Conservation (phyloP, 2,329 filamentous ascomycete genomes). For the Aspergillus pseudoterreus region DNA sequence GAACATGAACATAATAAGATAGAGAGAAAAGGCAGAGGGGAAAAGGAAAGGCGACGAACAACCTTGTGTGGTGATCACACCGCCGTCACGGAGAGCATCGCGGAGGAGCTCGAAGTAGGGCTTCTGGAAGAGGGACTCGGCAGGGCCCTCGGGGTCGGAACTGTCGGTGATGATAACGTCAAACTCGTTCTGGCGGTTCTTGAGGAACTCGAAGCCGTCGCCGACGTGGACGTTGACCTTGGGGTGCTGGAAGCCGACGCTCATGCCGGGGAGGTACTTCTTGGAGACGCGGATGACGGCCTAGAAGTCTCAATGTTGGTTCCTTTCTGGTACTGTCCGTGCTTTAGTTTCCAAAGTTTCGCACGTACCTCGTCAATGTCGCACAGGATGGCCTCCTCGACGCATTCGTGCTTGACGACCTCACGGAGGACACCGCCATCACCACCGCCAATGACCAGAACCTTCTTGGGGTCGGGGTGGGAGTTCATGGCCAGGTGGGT, state of each 20-base stretch:
- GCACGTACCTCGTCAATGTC: slow-evolving; percentile 84
- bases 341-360: neutral
- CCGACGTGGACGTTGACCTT: slow-evolving; percentile 90
- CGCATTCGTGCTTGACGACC: slow-evolving; percentile 96
- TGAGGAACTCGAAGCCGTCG: slow-evolving; percentile 98
- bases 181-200: slow-evolving; percentile 94
- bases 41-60: slow-evolving; percentile 78
- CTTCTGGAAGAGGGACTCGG: slow-evolving; percentile 96
- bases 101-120: slow-evolving; percentile 94
- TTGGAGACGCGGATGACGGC: slow-evolving; percentile 98
- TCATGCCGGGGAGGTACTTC: slow-evolving; percentile 94
- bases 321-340: neutral
- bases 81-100: slow-evolving; percentile 86
- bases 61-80: slow-evolving; percentile 99
- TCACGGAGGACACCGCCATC: slow-evolving; percentile 97
- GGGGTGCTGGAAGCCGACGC: slow-evolving; percentile 87
- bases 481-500: slow-evolving; percentile 97
- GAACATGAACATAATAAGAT: slow-evolving; percentile 40
- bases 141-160: slow-evolving; percentile 93
- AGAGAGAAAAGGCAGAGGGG: slow-evolving; percentile 48
- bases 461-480: slow-evolving; percentile 96
- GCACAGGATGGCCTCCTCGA: slow-evolving; percentile 94
- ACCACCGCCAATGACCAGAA: slow-evolving; percentile 95
- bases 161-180: slow-evolving; percentile 99
- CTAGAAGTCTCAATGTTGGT: slow-evolving; percentile 34